Conservation (phyloP, 2,329 filamentous ascomycete species). For the Tolypocladium sp. region DNA sequence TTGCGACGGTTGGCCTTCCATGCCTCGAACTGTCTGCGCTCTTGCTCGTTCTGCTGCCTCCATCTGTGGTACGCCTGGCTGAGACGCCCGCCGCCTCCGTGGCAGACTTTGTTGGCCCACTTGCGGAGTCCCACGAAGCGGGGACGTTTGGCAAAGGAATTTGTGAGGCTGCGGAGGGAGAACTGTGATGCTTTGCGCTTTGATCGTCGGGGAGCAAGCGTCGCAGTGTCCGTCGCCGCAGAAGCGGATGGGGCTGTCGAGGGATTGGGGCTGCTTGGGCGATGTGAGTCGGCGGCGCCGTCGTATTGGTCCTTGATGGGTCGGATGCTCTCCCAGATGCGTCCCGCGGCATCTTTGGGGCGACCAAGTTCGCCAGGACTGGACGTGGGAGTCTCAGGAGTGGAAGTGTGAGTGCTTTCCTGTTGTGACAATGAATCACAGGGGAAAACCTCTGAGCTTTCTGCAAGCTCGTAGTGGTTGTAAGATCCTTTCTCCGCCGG, state of each 20-base stretch:
- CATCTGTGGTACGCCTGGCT: conserved; percentile 15
- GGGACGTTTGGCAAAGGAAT: conserved; percentile 15
- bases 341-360: background rate
- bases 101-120: conserved; percentile 18
- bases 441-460: conserved; percentile 16
- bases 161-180: conserved; percentile 17
- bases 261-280: conserved; percentile 8
- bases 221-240: conserved; percentile 1
- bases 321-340: conserved; percentile 1
- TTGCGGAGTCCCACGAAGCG: conserved; percentile 16
- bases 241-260: background rate
- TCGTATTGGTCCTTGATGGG: conserved; percentile 13
- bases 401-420: background rate
- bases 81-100: conserved; percentile 14
- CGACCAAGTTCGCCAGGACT: background rate
- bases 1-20: conserved; percentile 18
- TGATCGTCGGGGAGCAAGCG: conserved; percentile 4
- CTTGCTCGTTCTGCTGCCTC: conserved; percentile 14
- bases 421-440: conserved; percentile 11
- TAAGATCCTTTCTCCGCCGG: conserved; percentile 10
- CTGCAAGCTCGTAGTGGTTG: conserved; percentile 14
- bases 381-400: background rate
- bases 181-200: conserved; percentile 23
- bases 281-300: conserved; percentile 9
- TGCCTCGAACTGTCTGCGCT: conserved; percentile 15